phyloP scores from a whole-genome alignment of 805 yeast species.

The Barnettozyma salicaria region DNA sequence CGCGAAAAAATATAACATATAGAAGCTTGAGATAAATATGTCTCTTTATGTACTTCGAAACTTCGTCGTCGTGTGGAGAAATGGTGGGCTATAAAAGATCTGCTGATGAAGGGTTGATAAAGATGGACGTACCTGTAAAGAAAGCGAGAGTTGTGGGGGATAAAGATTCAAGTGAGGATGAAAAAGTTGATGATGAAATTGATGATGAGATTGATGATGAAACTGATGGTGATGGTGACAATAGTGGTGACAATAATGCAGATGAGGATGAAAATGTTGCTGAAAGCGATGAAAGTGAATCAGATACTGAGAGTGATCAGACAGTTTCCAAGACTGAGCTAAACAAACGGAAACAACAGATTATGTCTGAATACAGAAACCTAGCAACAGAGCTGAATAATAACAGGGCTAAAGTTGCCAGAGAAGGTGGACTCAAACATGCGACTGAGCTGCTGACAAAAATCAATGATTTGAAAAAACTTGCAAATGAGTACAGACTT shows the following conservation, averaged over 20 bases:
- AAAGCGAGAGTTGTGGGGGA: too few relatives aligned
- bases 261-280: neutral
- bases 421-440: constrained; percentile 50
- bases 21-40: too few relatives aligned
- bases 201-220: constrained; percentile 2
- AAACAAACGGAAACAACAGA: constrained; percentile 23
- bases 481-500: constrained; percentile 33
- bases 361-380: constrained; percentile 29
- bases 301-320: constrained; percentile 2
- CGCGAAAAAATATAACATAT: too few relatives aligned
- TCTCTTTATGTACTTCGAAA: too few relatives aligned
- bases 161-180: too few relatives aligned
- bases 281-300: constrained; percentile 10
- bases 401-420: constrained; percentile 45
- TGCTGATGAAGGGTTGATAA: too few relatives aligned
- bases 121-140: too few relatives aligned
- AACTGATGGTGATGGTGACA: too few relatives aligned
- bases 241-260: constrained; percentile 2
- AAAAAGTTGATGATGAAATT: too few relatives aligned
- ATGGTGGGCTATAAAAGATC: too few relatives aligned
- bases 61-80: too few relatives aligned
- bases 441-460: constrained; percentile 40
- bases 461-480: constrained; percentile 42
- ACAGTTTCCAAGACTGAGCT: constrained; percentile 1
- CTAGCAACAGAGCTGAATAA: constrained; percentile 26